Evolutionary conservation across 2,329 filamentous ascomycete genomes (phyloP), one percentile per base, ranked within the genome.

Genomic region (Cladosporium sp.): DNA sequence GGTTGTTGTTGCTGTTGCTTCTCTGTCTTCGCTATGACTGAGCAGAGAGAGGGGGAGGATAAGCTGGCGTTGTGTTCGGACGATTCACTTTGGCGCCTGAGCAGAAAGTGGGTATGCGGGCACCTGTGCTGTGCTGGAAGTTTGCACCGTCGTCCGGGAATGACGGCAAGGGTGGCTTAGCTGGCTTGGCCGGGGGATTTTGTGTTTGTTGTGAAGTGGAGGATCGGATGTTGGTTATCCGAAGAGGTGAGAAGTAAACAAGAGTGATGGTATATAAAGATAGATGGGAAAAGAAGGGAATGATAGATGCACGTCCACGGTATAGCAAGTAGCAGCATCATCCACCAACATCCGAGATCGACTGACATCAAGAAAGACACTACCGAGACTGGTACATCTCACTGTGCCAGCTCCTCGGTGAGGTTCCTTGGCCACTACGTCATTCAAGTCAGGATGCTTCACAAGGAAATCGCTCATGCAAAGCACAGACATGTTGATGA

Each of bases 141-240:
- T 47, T 47, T 48, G 36, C 45, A 48, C 45, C 45, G 45, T 46
- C 43, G 18, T 16, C 41, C 15, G 29, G 43, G 33, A 32, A 48
- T 40, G 36, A 40, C 45, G 45, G 45, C 25, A 48, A 15, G 22
- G 11, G 45, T 48, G 45, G 45, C 45, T 48, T 48, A 48, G 45
- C 36, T 46, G 43, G 27, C 45, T 48, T 48, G 45, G 45, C 45
- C 36, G 45, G 13, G 19, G 13, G 36, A 48, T 47, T 39, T n/a
- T 47, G 43, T 47, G 43, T 46, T 38, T n/a, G 43, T 46, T 46
- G 43, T 46, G 43, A 47, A 47, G 43, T 20, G 35, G 25, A n/a
- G 36, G 36, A 22, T 12, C 36, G 36, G 36, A 38, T 5, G 36
- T 16, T 7, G 36, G 4, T 6, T 7, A 38, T 38, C 36, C 36